Percentiles rank a stretch among this genome's conserved stretches.
Conservation (phyloP, 768 basidiomycete genomes). For the Phlebiopsis flavidoalba region DNA sequence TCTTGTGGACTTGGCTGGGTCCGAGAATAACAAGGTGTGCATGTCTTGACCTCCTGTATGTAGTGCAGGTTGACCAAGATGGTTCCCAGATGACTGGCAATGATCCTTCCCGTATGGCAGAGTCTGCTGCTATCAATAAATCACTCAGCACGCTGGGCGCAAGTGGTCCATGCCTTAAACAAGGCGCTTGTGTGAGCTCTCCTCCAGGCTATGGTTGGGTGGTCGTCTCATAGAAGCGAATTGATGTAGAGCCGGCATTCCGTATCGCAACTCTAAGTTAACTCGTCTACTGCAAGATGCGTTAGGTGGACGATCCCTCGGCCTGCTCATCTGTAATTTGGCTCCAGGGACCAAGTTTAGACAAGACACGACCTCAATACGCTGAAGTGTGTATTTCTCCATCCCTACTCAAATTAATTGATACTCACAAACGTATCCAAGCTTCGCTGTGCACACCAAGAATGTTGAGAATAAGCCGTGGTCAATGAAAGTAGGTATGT, state of each 20-base stretch:
- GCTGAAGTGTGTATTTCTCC: conserved; percentile 52
- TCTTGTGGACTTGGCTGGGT: conserved; percentile 85
- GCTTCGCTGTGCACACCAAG: conserved; percentile 82
- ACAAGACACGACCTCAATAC: conserved; percentile 88
- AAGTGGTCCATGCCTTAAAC: conserved; percentile 84
- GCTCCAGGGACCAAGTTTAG: conserved; percentile 79
- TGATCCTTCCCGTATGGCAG: conserved; percentile 80
- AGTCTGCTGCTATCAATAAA: conserved; percentile 87
- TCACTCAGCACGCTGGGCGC: conserved; percentile 81
- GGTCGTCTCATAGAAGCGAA: background rate
- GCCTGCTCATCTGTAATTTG: conserved; percentile 81
- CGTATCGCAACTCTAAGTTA: conserved; percentile 86
- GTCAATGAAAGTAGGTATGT: conserved; percentile 71
- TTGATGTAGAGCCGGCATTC: conserved; percentile 63
- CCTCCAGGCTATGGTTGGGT: background rate
- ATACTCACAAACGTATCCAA: conserved; percentile 20
- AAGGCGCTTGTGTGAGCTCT: conserved; percentile 50
- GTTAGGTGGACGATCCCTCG: conserved; percentile 75
- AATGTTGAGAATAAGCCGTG: conserved; percentile 81
- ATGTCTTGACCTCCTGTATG: conserved; percentile 1
- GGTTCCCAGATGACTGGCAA: conserved; percentile 66
- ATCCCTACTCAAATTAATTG: background rate
- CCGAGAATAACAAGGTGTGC: conserved; percentile 80
- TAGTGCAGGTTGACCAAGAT: background rate
- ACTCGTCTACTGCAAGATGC: conserved; percentile 89